Evolutionary conservation across 1,284 basidiomycete genomes (phyloP).

Genomic region (Stereum hirsutum): DNA sequence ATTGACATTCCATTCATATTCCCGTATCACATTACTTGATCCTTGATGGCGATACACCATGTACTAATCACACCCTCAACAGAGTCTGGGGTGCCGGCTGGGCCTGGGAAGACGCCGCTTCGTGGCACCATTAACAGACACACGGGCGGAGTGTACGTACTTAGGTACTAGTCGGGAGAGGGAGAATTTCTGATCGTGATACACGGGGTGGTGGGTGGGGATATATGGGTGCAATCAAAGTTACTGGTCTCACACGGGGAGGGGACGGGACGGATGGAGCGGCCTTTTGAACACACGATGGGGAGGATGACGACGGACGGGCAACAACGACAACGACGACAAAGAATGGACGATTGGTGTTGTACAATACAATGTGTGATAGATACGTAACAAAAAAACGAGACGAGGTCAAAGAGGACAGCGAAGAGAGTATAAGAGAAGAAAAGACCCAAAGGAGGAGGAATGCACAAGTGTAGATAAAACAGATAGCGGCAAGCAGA

Average conservation of each 20-base stretch:
- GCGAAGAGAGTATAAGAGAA: no score
- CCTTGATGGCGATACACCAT: neutral
- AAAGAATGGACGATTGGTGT: no score
- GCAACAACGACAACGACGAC: no score
- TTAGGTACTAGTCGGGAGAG: no score
- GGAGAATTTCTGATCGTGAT: no score
- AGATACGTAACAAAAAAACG: conserved; percentile 15
- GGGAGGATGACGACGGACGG: conserved; percentile 47
- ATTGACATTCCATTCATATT: conserved; percentile 7
- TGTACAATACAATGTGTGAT: conserved; percentile 72
- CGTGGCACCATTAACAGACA: conserved; percentile 27
- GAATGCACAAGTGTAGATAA: conserved; percentile 39
- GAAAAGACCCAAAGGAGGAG: conserved; percentile 26
- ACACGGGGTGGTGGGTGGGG: no score
- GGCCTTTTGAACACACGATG: conserved; percentile 18
- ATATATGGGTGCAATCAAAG: conserved; percentile 28
- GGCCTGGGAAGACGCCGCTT: conserved; percentile 50
- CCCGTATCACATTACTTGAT: no score
- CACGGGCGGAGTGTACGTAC: no score
- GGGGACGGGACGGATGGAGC: conserved; percentile 41
- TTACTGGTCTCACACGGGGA: no score
- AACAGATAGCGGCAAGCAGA: conserved; percentile 45
- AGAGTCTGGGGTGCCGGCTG: conserved; percentile 41
- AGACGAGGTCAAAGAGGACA: no score
- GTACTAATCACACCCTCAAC: conserved; percentile 3